phyloP scores from a whole-genome alignment of 148 eudicot species.

The Dianthus caryophyllus region DNA sequence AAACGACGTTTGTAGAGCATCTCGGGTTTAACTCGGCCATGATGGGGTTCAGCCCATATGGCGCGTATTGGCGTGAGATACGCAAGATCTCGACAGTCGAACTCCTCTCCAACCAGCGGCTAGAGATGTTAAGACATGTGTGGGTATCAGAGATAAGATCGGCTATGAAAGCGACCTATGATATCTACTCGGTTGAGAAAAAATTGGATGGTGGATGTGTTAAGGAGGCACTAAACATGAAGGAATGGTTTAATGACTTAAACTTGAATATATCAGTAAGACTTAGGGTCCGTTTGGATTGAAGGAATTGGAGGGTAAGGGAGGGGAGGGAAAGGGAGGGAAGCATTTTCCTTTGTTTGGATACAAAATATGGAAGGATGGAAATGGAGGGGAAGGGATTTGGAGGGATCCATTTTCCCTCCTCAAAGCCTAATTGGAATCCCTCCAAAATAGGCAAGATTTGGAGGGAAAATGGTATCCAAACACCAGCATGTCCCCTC shows the following conservation, averaged over 20 bases:
- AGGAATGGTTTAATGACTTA: constrained; percentile 37
- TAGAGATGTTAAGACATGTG: constrained; percentile 28
- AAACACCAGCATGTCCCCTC: no score
- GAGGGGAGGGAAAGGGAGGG: no score
- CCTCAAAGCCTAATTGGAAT: no score
- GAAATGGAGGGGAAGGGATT: no score
- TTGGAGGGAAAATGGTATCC: no score
- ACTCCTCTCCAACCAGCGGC: constrained; percentile 28
- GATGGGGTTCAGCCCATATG: constrained; percentile 29
- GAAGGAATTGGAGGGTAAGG: no score
- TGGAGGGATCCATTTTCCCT: no score
- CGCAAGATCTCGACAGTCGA: constrained; percentile 32
- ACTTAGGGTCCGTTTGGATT: no score
- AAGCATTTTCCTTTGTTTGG: no score
- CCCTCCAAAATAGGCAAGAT: no score
- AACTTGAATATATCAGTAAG: constrained; percentile 28
- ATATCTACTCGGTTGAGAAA: neutral
- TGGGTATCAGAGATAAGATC: constrained; percentile 23
- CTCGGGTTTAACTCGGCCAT: constrained; percentile 33
- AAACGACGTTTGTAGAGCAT: constrained; percentile 11
- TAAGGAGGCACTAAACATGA: constrained; percentile 25
- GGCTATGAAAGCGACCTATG: constrained; percentile 16
- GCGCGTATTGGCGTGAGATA: constrained; percentile 38
- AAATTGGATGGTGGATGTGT: neutral
- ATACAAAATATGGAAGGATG: no score